Evolutionary conservation across 306 rosid genomes (phyloP), one percentile per base, ranked within the genome.

Genomic region (Rosa persica): DNA sequence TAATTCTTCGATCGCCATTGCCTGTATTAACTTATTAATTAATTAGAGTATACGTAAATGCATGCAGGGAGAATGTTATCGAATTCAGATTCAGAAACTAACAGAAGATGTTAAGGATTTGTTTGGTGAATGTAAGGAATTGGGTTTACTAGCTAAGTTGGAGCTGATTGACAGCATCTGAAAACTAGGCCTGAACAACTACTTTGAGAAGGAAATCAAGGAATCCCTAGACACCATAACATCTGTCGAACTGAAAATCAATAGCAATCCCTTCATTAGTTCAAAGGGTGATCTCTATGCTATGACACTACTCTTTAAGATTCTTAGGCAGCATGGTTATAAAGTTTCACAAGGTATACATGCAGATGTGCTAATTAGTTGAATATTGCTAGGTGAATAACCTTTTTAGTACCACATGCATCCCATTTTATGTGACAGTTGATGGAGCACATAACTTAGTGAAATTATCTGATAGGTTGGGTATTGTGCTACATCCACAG

Each of bases 271-370:
- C 6, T 17, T 25, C 64, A 0, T 10, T 54, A 48, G 54, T 71
- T 36, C 69, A 16, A 23, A 36, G 46, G 70, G 83, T 15, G 81
- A 76, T 73, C 72, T 87, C 25, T 81, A 84, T 16, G 68, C 71
- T 46, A 67, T 86, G 81, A 61, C 90, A 19, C 57, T 83, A 34
- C 77, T 83, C 81, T 91, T 91, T 71, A 89, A 77, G 78, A 85
- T 89, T 46, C 81, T 87, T 20, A 79, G 93, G 77, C 85, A 84
- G 12, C 87, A 84, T 42, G 90, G 91, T 22, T 83, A 81, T 61
- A 5, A 80, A 36, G 85, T 89, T 70, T 79, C 84, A 52, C 85
- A 85, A 10, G 89, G 95, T 90, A 57, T 12, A 54, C 1, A 60
- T 8, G 23, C 16, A 22, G 65, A 58, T 60, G 5, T 3, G 11